These are phyloP conservation scores for Artemisia annua DNA, from an alignment of 129 eudicot species.

Conservation along the genomic window DNA sequence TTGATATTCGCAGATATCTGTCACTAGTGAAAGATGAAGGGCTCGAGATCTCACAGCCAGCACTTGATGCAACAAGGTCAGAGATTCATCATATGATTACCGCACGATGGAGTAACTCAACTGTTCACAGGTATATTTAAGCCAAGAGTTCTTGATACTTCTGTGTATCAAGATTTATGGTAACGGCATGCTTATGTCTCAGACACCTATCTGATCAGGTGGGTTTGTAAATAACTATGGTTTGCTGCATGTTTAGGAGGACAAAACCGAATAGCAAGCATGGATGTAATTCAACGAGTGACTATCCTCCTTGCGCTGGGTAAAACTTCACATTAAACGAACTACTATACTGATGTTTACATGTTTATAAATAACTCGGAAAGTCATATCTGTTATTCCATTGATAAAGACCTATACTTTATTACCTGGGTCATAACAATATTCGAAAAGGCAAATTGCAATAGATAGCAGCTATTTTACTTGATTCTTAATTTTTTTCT, in stretches of 20 bases:
- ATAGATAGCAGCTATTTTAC: not conserved
- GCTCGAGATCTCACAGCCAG: conserved; percentile 92
- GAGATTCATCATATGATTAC: conserved; percentile 87
- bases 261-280: conserved; percentile 42
- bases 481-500: no score
- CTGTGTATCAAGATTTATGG: conserved; percentile 16
- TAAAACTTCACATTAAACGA: conserved; percentile 31
- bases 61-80: conserved; percentile 58
- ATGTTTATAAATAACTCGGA: conserved; percentile 3
- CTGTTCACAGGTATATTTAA: conserved; percentile 57
- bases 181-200: conserved; percentile 15
- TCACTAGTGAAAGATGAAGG: conserved; percentile 72
- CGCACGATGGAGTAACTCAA: conserved; percentile 52
- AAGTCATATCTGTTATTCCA: conserved; percentile 6
- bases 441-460: not conserved
- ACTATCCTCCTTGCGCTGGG: conserved; percentile 79
- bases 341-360: conserved; percentile 15
- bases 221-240: conserved; percentile 33
- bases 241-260: conserved; percentile 57
- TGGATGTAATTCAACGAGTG: conserved; percentile 53
- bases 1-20: conserved; percentile 50
- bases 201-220: conserved; percentile 26
- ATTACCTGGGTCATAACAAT: not conserved
- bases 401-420: conserved; percentile 1
- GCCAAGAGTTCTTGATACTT: not conserved